A percentile compares a stretch with the other conserved stretches of the same genome.
Conservation (phyloP, 257 asterid genomes). For the Linderniella brevidens region DNA sequence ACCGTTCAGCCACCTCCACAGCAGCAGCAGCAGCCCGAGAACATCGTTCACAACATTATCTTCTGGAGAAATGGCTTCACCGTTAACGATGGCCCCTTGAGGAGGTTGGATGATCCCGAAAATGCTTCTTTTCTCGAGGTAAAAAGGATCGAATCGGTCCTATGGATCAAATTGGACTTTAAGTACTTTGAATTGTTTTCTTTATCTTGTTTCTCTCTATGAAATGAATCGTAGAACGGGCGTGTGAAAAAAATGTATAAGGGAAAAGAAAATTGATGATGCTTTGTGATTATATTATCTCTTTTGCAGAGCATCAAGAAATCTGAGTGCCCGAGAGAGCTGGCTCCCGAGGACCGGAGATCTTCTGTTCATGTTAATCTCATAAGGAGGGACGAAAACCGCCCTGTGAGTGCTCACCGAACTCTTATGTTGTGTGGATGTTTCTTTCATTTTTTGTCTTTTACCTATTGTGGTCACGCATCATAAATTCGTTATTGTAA, state of each 20-base stretch:
- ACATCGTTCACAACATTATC: slow-evolving; percentile 64
- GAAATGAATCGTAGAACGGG: background rate
- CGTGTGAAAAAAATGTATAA: slow-evolving; percentile 2
- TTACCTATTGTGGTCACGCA: too few relatives aligned
- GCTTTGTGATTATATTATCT: slow-evolving; percentile 5
- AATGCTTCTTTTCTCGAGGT: slow-evolving; percentile 84
- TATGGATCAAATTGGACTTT: slow-evolving; percentile 1
- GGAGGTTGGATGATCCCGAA: slow-evolving; percentile 90
- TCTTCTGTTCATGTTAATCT: slow-evolving; percentile 71
- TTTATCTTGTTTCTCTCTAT: background rate
- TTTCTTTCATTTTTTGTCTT: background rate
- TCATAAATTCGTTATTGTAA: too few relatives aligned
- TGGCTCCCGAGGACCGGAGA: slow-evolving; percentile 71
- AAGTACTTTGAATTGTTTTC: slow-evolving; percentile 2
- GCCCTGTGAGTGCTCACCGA: slow-evolving; percentile 43
- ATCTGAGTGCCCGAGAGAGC: slow-evolving; percentile 90
- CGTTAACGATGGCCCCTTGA: slow-evolving; percentile 79
- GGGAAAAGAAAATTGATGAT: background rate
- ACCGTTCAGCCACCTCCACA: slow-evolving; percentile 43
- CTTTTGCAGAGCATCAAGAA: slow-evolving; percentile 67
- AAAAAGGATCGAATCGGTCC: slow-evolving; percentile 4
- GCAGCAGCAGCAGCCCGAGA: slow-evolving; percentile 70
- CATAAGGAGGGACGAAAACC: slow-evolving; percentile 68
- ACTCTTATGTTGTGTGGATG: background rate
- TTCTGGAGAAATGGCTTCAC: slow-evolving; percentile 99